Percentiles rank a stretch among this genome's conserved stretches.
phyloP scores from a whole-genome alignment of 257 asterid genomes.

The Petunia axillaris region DNA sequence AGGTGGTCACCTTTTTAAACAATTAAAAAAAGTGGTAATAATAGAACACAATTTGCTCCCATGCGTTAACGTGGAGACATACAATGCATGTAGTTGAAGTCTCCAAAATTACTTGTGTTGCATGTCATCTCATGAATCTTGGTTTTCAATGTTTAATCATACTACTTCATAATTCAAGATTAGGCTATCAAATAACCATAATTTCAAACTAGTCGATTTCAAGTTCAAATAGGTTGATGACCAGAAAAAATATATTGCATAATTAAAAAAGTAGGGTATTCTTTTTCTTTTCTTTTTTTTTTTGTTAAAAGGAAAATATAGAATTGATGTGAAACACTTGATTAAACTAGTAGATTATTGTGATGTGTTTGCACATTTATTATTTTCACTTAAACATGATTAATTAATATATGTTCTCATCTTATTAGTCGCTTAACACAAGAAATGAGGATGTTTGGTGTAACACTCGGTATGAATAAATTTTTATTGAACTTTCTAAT shows the following conservation, averaged over 20 bases:
- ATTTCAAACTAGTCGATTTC: neutral
- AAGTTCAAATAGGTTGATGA: neutral
- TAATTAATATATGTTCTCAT: too few species aligned
- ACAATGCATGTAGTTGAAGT: neutral
- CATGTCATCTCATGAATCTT: neutral
- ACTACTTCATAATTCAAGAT: neutral
- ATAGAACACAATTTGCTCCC: neutral
- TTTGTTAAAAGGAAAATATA: too few species aligned
- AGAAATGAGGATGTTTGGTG: too few species aligned
- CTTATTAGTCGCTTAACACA: too few species aligned
- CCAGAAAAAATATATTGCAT: too few species aligned
- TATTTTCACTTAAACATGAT: too few species aligned
- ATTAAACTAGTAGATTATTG: too few species aligned
- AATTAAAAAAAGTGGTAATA: neutral
- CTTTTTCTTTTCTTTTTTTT: too few species aligned
- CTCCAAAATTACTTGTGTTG: neutral
- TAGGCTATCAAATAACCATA: neutral
- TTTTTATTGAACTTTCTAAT: too few species aligned
- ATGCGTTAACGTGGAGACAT: neutral
- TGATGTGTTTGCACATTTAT: too few species aligned
- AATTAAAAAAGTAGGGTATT: too few species aligned
- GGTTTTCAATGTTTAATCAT: neutral
- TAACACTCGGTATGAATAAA: too few species aligned
- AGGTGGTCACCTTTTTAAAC: neutral
- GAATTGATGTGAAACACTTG: neutral